phyloP scores from a whole-genome alignment of 164 flowering plant species.

The Vitis rotundifolia region DNA sequence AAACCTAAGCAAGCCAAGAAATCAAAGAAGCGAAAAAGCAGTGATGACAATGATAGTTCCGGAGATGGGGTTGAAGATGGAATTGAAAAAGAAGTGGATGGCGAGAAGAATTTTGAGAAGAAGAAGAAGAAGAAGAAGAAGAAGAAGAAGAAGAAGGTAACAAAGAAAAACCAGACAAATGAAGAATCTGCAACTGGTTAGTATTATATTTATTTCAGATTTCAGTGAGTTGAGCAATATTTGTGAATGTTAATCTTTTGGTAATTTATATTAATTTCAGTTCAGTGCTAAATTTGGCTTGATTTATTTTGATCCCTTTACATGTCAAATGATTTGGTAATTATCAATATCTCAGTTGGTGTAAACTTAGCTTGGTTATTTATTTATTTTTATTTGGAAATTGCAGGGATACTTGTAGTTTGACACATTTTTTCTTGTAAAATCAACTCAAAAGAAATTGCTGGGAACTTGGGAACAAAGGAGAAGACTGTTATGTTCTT shows the following conservation, averaged over 20 bases:
- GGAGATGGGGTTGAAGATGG: slow-evolving; percentile 8
- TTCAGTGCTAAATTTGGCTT: neutral
- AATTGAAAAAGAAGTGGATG: slow-evolving; percentile 15
- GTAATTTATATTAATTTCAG: neutral
- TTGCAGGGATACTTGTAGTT: no score
- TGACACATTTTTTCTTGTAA: no score
- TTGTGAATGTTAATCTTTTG: neutral
- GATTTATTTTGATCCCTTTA: neutral
- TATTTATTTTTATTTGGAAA: no score
- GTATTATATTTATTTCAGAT: slow-evolving; percentile 3
- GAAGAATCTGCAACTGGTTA: slow-evolving; percentile 26
- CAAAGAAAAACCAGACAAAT: slow-evolving; percentile 5
- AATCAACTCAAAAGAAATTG: no score
- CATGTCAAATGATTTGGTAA: neutral
- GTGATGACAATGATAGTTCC: slow-evolving; percentile 4
- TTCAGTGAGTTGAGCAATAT: neutral
- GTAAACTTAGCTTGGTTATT: no score
- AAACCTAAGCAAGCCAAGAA: slow-evolving; percentile 6
- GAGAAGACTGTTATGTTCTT: no score
- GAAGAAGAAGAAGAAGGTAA: slow-evolving; percentile 36
- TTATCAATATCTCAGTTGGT: neutral
- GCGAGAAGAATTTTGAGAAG: slow-evolving; percentile 24
- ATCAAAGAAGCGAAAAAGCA: slow-evolving; percentile 19
- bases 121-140: slow-evolving; percentile 35
- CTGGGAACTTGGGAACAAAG: no score